phyloP scores from a whole-genome alignment of 2,329 filamentous ascomycete species.

The Claviceps arundinis region DNA sequence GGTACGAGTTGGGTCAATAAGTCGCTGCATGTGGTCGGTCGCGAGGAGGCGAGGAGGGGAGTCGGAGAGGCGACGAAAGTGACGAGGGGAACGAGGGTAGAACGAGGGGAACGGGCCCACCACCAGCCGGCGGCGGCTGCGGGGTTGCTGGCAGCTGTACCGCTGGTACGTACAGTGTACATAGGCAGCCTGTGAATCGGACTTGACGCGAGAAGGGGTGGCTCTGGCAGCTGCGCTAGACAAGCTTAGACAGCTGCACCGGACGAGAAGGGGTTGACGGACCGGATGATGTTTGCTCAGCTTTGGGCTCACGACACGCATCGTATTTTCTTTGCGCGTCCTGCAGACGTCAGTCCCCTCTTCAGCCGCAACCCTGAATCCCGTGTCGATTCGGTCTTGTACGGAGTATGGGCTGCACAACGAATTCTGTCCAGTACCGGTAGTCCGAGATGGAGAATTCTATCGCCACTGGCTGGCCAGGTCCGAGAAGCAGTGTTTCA shows the following conservation, averaged over 20 bases:
- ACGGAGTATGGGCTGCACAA: background rate
- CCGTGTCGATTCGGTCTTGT: background rate
- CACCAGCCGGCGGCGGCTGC: background rate
- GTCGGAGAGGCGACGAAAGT: background rate
- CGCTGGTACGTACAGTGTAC: background rate
- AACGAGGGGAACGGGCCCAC: background rate
- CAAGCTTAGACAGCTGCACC: too few relatives aligned
- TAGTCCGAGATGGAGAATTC: background rate
- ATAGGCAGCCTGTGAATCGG: background rate
- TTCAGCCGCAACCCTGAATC: background rate
- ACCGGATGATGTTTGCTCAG: too few relatives aligned
- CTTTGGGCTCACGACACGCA: background rate
- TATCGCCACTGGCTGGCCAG: background rate
- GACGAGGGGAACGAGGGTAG: background rate
- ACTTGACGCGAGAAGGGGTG: too few relatives aligned
- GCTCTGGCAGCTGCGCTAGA: too few relatives aligned
- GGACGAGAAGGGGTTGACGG: too few relatives aligned
- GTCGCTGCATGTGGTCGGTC: background rate
- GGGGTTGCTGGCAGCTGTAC: background rate
- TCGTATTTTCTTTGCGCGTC: background rate
- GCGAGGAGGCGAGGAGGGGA: background rate
- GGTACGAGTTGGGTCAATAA: background rate
- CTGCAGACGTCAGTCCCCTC: background rate
- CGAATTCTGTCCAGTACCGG: background rate
- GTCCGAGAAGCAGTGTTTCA: background rate